Evolutionary conservation across 352 stramenopile genomes (phyloP).

Genomic region (Globisporangium cederbergense): DNA sequence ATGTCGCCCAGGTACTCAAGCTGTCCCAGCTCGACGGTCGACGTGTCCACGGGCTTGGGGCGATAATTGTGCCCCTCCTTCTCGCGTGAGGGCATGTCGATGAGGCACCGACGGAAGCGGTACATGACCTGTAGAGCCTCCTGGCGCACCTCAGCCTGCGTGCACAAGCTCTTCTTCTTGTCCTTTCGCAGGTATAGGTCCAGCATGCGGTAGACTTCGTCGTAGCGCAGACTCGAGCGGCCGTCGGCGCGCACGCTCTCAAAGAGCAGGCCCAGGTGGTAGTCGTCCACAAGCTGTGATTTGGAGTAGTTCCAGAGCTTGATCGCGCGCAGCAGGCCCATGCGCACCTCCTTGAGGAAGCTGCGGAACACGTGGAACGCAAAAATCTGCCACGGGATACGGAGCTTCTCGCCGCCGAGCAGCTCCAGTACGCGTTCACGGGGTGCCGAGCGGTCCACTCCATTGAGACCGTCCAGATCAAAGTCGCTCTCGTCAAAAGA

Average conservation of each 20-base stretch:
- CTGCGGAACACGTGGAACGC: constrained; percentile 66
- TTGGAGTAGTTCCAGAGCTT: constrained; percentile 85
- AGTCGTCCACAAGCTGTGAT: constrained; percentile 76
- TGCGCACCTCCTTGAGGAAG: constrained; percentile 71
- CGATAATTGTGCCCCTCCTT: constrained; percentile 87
- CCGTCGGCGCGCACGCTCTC: constrained; percentile 71
- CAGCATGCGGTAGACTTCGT: constrained; percentile 84
- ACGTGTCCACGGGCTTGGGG: constrained; percentile 83
- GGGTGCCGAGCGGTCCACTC: constrained; percentile 7
- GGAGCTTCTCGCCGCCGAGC: constrained; percentile 79
- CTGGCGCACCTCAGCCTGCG: constrained; percentile 66
- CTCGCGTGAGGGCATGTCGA: constrained; percentile 86
- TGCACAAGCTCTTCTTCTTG: constrained; percentile 59
- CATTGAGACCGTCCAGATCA: constrained; percentile 16
- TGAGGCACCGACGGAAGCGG: constrained; percentile 84
- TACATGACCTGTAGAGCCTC: constrained; percentile 87
- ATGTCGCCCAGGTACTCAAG: constrained; percentile 74
- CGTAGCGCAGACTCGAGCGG: constrained; percentile 69
- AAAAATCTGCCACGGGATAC: constrained; percentile 74
- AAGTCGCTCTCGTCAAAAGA: constrained; percentile 39
- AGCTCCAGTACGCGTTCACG: constrained; percentile 71
- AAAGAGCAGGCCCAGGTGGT: constrained; percentile 79
- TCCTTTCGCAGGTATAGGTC: constrained; percentile 83
- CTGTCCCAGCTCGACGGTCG: constrained; percentile 61
- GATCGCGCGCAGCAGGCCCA: constrained; percentile 65